Evolutionary conservation across 2,329 filamentous ascomycete species (phyloP), one percentile per base, ranked within the genome.

Genomic region (Venturiaceae sp.): DNA sequence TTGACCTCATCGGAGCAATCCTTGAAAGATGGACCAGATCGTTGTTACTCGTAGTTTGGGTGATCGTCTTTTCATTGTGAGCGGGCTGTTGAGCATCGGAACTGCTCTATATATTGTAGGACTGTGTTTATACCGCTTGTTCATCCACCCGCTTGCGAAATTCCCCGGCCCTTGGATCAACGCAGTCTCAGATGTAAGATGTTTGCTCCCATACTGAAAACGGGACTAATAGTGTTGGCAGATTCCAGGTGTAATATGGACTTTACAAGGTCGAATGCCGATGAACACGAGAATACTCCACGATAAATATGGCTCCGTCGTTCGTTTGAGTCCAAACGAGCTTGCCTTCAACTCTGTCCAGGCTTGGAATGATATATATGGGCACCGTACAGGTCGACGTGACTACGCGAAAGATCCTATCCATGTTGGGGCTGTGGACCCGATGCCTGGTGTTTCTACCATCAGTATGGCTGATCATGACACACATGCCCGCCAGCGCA

Each of bases 241-340:
- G 55, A 11, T 57, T 14, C 55, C 55, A 26, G 41, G 55, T 21
- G 28, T 57, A 9, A 30, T 56, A 7, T 55, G 41, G 44, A 30
- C 28, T 9, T 13, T 57, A 11, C 39, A 55, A 55, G 55, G 55
- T 30, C 55, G 55, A 13, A 13, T 57, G 11, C 41, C 55, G 11
- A 23, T 57, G 13, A 23, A 57, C 9, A 56, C 39, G 11, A 11
- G 28, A 8, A 9, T 13, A 8, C 56, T 59, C 16, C 64, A 6
- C 56, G 56, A 59, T n/a, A 11, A 50, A n/a, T 59, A 59, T 47
- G 58, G 58, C 19, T 57, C 58, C 7, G 59, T 69, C 3, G 64
- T 74, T 2, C 67, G 70, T 6, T 62, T 74, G 9, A 63, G 66
- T 1, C 71, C 69, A 0, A 66, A 69, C 13, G 67, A 72, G 60